These are phyloP conservation scores for Aspergillaceae sp. DNA, from an alignment of 2,329 filamentous ascomycete species.

Conservation along the genomic window DNA sequence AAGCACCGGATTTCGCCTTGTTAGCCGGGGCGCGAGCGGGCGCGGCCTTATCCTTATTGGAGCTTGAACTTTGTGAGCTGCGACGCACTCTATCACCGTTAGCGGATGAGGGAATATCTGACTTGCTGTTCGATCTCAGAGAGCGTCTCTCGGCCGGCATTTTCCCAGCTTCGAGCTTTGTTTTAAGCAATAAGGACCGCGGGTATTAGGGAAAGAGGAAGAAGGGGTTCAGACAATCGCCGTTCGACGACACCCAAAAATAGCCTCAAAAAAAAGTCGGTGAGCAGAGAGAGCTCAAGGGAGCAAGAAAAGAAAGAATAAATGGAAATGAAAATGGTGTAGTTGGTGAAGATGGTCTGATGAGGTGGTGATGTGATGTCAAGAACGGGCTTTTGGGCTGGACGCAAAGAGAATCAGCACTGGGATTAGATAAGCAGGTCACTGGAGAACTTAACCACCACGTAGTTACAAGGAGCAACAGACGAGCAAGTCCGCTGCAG, in stretches of 20 bases:
- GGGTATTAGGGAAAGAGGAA: conserved; percentile 21
- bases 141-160: conserved; percentile 42
- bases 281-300: conserved; percentile 5
- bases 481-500: conserved; percentile 10
- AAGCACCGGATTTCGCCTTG: conserved; percentile 29
- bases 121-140: conserved; percentile 40
- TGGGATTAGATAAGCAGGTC: conserved; percentile 26
- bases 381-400: conserved; percentile 21
- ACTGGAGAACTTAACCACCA: not conserved
- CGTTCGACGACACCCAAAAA: conserved; percentile 7
- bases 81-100: conserved; percentile 40
- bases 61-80: conserved; percentile 35
- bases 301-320: conserved; percentile 8
- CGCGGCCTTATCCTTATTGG: conserved; percentile 38
- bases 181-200: conserved; percentile 19
- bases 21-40: conserved; percentile 35
- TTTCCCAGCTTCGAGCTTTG: conserved; percentile 29
- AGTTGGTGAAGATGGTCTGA: conserved; percentile 16
- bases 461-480: conserved; percentile 16
- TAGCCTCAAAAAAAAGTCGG: not conserved
- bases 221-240: conserved; percentile 13
- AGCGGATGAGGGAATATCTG: conserved; percentile 38
- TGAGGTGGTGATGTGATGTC: conserved; percentile 32
- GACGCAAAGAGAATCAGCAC: conserved; percentile 24
- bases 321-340: conserved; percentile 9